Evolutionary conservation across 1,284 basidiomycete genomes (phyloP).

Genomic region (Cryptococcus sp.): DNA sequence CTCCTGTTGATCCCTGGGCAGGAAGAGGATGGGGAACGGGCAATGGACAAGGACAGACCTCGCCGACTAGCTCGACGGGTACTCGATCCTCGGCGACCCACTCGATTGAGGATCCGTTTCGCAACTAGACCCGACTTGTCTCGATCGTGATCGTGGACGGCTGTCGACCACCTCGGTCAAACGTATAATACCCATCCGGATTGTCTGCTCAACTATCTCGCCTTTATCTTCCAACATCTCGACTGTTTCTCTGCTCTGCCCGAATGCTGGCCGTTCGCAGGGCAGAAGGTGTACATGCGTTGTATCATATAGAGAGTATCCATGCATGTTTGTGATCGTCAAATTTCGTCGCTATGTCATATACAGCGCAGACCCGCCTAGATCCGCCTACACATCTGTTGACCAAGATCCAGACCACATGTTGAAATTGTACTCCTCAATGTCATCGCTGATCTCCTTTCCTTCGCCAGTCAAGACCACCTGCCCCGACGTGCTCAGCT

Average conservation of each 20-base stretch:
- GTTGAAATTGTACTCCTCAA: slow-evolving; percentile 42
- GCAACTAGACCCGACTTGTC: slow-evolving; percentile 1
- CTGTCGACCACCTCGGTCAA: no score
- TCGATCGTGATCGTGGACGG: no score
- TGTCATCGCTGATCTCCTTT: slow-evolving; percentile 17
- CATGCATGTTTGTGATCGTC: no score
- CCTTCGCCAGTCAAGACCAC: slow-evolving; percentile 28
- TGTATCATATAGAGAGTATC: no score
- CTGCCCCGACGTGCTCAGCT: slow-evolving; percentile 13
- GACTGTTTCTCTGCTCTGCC: background rate
- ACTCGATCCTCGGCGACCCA: background rate
- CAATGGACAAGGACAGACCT: slow-evolving; percentile 4
- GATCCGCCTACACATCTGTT: background rate
- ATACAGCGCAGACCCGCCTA: no score
- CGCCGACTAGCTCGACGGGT: slow-evolving; percentile 3
- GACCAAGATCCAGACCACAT: slow-evolving; percentile 41
- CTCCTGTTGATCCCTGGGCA: slow-evolving; percentile 1
- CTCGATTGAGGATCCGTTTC: slow-evolving; percentile 3
- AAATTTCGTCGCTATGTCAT: no score
- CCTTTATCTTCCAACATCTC: no score
- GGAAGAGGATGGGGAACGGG: slow-evolving; percentile 4
- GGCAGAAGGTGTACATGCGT: no score
- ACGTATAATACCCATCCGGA: no score
- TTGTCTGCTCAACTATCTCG: no score
- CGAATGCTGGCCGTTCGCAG: no score